Conservation (phyloP, 2,329 filamentous ascomycete species). For the Colletotrichum salicis region DNA sequence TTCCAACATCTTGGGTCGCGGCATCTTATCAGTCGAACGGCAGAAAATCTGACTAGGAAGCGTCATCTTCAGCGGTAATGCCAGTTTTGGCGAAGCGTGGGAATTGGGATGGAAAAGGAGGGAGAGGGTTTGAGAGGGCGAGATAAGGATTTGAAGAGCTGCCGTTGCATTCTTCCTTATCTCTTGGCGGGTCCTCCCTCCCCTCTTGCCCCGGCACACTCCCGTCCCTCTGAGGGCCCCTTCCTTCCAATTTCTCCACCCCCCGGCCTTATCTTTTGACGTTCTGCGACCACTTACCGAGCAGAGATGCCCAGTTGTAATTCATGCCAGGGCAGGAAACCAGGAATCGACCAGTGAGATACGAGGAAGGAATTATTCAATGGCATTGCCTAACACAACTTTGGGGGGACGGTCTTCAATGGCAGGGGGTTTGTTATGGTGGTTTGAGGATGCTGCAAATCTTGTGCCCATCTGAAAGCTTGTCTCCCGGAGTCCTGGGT, state of each 20-base stretch:
- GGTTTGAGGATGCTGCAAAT: neutral
- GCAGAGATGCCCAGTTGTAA: neutral
- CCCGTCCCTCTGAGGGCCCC: neutral
- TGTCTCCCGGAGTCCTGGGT: neutral
- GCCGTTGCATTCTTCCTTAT: constrained; percentile 25
- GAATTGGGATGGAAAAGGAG: neutral
- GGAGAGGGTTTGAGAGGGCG: neutral
- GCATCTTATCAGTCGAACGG: constrained; percentile 22
- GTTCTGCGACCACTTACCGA: constrained; percentile 9
- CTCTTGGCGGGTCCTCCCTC: constrained; percentile 31
- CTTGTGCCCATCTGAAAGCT: constrained; percentile 12
- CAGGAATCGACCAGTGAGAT: neutral
- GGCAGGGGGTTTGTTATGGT: neutral
- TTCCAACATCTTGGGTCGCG: neutral
- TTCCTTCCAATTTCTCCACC: neutral
- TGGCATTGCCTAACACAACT: constrained; percentile 15
- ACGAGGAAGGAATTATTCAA: neutral
- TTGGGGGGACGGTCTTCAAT: neutral
- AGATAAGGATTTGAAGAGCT: constrained; percentile 23
- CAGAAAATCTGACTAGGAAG: neutral
- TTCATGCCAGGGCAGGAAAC: neutral
- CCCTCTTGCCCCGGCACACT: neutral
- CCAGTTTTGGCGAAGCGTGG: neutral
- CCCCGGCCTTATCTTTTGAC: constrained; percentile 20
- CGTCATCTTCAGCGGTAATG: constrained; percentile 12